A percentile compares a stretch with the other conserved stretches of the same genome.
Conservation (phyloP, 371 early-diverging fungal species). For the Rhizopus sp. region DNA sequence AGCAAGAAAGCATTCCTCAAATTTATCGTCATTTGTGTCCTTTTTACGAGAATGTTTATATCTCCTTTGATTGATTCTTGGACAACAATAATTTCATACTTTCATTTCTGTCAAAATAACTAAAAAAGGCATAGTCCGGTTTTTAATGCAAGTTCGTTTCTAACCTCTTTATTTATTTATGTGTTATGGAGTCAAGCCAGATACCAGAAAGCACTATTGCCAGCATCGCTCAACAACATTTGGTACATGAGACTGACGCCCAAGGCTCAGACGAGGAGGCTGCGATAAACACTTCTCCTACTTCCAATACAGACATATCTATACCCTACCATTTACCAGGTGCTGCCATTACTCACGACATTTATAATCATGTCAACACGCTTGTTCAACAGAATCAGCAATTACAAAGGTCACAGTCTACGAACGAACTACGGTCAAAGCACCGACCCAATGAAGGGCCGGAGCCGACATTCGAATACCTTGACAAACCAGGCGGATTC, state of each 20-base stretch:
- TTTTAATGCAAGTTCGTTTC: slow-evolving; percentile 4
- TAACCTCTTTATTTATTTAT: slow-evolving; percentile 8
- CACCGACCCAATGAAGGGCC: slow-evolving; percentile 6
- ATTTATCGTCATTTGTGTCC: no score
- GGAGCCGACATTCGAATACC: slow-evolving; percentile 28
- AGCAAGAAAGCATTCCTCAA: no score
- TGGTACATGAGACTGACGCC: slow-evolving; percentile 18
- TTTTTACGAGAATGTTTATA: no score
- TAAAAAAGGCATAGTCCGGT: background rate
- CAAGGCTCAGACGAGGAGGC: slow-evolving; percentile 2
- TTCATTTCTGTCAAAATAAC: background rate
- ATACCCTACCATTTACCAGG: slow-evolving; percentile 52
- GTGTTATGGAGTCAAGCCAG: slow-evolving; percentile 7
- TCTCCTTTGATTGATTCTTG: no score
- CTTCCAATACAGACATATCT: slow-evolving; percentile 25
- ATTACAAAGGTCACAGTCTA: slow-evolving; percentile 31
- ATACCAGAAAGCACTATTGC: slow-evolving; percentile 39
- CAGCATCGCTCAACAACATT: slow-evolving; percentile 36
- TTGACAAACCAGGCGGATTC: slow-evolving; percentile 73
- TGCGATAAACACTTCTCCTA: background rate
- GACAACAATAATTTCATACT: no score
- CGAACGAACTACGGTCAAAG: slow-evolving; percentile 19
- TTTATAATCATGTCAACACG: slow-evolving; percentile 44
- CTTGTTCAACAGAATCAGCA: slow-evolving; percentile 16
- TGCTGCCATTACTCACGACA: slow-evolving; percentile 49